Evolutionary conservation across 768 basidiomycete genomes (phyloP).

Genomic region (Auricularia auricula-judae): DNA sequence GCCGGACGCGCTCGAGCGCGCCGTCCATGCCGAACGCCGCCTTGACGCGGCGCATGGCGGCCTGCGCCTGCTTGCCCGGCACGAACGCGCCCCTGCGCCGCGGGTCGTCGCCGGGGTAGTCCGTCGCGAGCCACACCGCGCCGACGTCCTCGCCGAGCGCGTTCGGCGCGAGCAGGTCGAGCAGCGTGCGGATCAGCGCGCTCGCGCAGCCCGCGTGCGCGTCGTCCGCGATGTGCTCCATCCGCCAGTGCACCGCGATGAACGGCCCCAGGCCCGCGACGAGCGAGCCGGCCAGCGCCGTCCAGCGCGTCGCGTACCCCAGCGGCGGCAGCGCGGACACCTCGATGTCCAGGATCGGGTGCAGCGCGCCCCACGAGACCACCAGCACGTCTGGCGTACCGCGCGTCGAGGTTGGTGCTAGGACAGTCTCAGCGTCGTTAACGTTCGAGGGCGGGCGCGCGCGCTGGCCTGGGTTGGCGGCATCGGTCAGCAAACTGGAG

Average conservation of each 20-base stretch:
- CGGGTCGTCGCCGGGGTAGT: slow-evolving; percentile 30
- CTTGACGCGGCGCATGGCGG: slow-evolving; percentile 33
- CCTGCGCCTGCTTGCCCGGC: slow-evolving; percentile 27
- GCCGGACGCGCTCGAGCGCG: slow-evolving; percentile 26
- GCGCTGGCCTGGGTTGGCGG: background rate
- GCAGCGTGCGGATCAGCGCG: slow-evolving; percentile 35
- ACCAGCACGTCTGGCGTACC: slow-evolving; percentile 32
- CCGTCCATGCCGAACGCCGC: slow-evolving; percentile 32
- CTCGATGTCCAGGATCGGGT: slow-evolving; percentile 28
- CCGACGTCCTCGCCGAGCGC: slow-evolving; percentile 19
- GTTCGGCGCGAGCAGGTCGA: slow-evolving; percentile 20
- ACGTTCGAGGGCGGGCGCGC: slow-evolving; percentile 1
- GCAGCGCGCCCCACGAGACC: slow-evolving; percentile 42
- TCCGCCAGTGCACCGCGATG: slow-evolving; percentile 46
- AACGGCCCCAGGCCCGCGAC: slow-evolving; percentile 27
- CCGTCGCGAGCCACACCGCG: slow-evolving; percentile 47
- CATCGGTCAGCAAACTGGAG: background rate
- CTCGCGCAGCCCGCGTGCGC: slow-evolving; percentile 37
- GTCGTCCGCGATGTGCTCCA: slow-evolving; percentile 35
- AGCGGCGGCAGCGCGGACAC: slow-evolving; percentile 15
- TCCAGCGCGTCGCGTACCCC: slow-evolving; percentile 34
- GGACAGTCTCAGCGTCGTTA: slow-evolving; percentile 7
- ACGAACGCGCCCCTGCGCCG: slow-evolving; percentile 38
- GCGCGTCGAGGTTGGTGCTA: background rate
- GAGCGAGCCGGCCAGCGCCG: slow-evolving; percentile 29